Percentiles rank a stretch among this genome's conserved stretches.
Evolutionary conservation across 2,329 filamentous ascomycete species (phyloP).

Genomic region (Claviceps digitariae): DNA sequence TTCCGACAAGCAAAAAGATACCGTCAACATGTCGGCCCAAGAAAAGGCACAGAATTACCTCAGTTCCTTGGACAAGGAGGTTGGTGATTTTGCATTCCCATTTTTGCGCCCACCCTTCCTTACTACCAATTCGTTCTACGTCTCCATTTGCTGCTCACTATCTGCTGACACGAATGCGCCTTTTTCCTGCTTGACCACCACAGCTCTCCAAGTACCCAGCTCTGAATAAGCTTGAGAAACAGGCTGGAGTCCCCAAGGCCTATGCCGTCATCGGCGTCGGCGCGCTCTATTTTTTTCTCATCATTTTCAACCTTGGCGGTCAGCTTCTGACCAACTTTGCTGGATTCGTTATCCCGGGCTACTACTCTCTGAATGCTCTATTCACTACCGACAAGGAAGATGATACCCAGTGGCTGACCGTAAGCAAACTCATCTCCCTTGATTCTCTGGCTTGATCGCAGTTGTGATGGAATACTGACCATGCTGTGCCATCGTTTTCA

Average conservation of each 20-base stretch:
- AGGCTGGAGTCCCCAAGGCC: conserved; percentile 70
- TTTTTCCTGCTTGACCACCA: neutral
- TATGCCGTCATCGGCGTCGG: conserved; percentile 66
- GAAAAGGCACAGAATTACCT: conserved; percentile 67
- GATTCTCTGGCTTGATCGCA: neutral
- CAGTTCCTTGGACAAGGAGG: conserved; percentile 71
- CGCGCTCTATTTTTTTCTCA: conserved; percentile 77
- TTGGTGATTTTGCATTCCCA: conserved; percentile 27
- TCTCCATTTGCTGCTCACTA: conserved; percentile 11
- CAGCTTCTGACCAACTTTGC: conserved; percentile 80
- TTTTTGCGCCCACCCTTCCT: neutral
- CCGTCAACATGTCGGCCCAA: conserved; percentile 52
- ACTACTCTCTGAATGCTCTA: conserved; percentile 70
- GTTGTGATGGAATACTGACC: neutral
- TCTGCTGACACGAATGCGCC: conserved; percentile 9
- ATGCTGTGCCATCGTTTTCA: conserved; percentile 10
- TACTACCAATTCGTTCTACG: neutral
- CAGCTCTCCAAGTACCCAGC: conserved; percentile 76
- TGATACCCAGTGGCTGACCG: conserved; percentile 69
- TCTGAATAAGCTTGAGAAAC: conserved; percentile 77
- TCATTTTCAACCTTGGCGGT: conserved; percentile 84
- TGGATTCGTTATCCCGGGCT: conserved; percentile 69
- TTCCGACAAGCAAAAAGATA: neutral
- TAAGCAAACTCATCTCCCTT: conserved; percentile 26
- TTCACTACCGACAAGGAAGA: conserved; percentile 60